Evolutionary conservation across 129 eudicot species (phyloP).

Genomic region (Mikania micrantha): DNA sequence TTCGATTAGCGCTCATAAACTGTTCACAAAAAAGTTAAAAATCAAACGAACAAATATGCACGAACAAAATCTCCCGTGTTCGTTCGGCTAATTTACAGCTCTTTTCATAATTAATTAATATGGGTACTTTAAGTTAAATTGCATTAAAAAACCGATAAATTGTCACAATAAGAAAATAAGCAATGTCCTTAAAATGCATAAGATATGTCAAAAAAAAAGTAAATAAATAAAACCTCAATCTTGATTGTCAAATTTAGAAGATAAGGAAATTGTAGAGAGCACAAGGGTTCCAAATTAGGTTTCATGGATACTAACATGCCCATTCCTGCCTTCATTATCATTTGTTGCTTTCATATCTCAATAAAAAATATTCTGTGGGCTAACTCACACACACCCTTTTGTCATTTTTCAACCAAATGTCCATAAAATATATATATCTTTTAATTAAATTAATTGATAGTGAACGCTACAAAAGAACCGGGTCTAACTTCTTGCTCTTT

Average conservation of each 20-base stretch:
- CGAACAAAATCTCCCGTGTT: no score
- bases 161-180: no score
- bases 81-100: no score
- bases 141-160: no score
- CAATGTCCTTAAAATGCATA: neutral
- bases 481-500: neutral
- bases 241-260: neutral
- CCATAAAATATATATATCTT: neutral
- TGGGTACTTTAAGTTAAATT: no score
- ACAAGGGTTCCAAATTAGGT: constrained; percentile 6
- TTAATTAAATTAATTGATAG: neutral
- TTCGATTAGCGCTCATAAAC: no score
- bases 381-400: neutral
- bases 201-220: neutral
- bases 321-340: constrained; percentile 21
- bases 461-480: neutral
- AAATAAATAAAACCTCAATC: no score
- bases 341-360: constrained; percentile 16
- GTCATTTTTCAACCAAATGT: neutral
- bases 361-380: constrained; percentile 1
- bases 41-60: no score
- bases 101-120: no score
- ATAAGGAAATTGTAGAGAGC: neutral
- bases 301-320: constrained; percentile 11
- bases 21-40: no score